These are phyloP conservation scores for Santalum album DNA, from an alignment of 164 flowering plant species.

Conservation along the genomic window DNA sequence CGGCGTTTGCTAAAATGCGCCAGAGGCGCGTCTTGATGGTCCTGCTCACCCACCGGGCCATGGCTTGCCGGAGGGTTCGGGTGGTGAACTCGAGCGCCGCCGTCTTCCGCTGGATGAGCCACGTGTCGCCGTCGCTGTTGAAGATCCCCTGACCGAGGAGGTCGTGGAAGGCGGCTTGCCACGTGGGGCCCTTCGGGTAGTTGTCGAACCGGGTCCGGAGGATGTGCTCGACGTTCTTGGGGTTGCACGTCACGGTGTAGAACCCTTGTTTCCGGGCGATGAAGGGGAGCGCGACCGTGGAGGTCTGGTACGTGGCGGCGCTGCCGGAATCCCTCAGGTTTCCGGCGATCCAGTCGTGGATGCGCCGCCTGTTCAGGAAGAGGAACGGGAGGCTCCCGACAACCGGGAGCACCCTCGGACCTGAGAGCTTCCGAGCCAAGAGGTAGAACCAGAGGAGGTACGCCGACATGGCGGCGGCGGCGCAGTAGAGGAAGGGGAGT, in stretches of 20 bases:
- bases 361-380: conserved; percentile 39
- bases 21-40: conserved; percentile 66
- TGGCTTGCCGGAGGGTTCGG: conserved; percentile 80
- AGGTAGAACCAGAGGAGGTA: conserved; percentile 64
- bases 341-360: conserved; percentile 75
- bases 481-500: not conserved
- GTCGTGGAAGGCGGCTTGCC: conserved; percentile 81
- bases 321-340: conserved; percentile 43
- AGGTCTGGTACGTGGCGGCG: conserved; percentile 69
- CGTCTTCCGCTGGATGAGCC: conserved; percentile 87
- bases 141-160: conserved; percentile 89
- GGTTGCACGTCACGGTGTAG: conserved; percentile 76
- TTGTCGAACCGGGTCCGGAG: conserved; percentile 76
- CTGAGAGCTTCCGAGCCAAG: conserved; percentile 41
- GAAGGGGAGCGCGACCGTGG: conserved; percentile 53
- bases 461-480: conserved; percentile 9
- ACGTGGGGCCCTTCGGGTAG: conserved; percentile 76
- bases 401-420: conserved; percentile 62
- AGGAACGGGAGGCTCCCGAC: conserved; percentile 66
- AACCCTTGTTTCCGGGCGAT: conserved; percentile 54
- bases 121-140: conserved; percentile 83
- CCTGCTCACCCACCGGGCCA: conserved; percentile 88
- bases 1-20: conserved; percentile 48
- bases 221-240: conserved; percentile 74
- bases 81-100: conserved; percentile 95